A percentile compares a stretch with the other conserved stretches of the same genome.
Conservation (phyloP, 768 basidiomycete species). For the Tulasnella sp. region DNA sequence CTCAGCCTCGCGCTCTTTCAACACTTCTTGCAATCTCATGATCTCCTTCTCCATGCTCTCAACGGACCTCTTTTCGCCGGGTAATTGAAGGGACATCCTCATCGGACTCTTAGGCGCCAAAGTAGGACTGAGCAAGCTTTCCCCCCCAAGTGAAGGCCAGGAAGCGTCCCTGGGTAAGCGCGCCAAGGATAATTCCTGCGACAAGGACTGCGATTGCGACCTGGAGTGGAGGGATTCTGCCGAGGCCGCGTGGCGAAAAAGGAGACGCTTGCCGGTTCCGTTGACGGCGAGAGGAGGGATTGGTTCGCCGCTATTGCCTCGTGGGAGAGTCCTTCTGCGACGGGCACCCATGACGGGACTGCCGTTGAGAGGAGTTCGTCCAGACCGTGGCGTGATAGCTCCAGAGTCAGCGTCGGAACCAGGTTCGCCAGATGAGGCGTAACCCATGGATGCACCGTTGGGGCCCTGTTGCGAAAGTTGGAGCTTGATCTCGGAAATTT, state of each 20-base stretch:
- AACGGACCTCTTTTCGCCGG: constrained; percentile 48
- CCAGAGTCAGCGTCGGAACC: constrained; percentile 17
- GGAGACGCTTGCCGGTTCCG: constrained; percentile 57
- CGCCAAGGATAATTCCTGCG: constrained; percentile 70
- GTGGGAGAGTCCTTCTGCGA: neutral
- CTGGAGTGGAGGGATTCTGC: constrained; percentile 85
- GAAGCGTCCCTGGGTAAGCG: constrained; percentile 42
- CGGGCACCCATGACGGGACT: constrained; percentile 14
- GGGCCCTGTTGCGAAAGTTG: constrained; percentile 20
- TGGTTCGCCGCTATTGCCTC: constrained; percentile 10
- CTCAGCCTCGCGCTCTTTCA: constrained; percentile 91
- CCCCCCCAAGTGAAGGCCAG: constrained; percentile 34
- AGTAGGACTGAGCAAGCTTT: constrained; percentile 34
- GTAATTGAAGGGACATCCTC: constrained; percentile 33
- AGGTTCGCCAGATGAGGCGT: constrained; percentile 20
- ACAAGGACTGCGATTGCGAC: constrained; percentile 92
- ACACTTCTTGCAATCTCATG: constrained; percentile 90
- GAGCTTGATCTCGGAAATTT: constrained; percentile 84
- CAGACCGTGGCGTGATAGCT: neutral
- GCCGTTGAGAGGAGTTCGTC: neutral
- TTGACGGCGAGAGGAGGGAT: constrained; percentile 29
- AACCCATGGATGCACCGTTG: neutral
- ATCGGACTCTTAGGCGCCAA: constrained; percentile 33
- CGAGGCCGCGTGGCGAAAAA: constrained; percentile 88
- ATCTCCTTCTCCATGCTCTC: constrained; percentile 91